Percentiles rank a stretch among this genome's conserved stretches.
Conservation (phyloP, 129 eudicot genomes). For the Dittrichia graveolens region DNA sequence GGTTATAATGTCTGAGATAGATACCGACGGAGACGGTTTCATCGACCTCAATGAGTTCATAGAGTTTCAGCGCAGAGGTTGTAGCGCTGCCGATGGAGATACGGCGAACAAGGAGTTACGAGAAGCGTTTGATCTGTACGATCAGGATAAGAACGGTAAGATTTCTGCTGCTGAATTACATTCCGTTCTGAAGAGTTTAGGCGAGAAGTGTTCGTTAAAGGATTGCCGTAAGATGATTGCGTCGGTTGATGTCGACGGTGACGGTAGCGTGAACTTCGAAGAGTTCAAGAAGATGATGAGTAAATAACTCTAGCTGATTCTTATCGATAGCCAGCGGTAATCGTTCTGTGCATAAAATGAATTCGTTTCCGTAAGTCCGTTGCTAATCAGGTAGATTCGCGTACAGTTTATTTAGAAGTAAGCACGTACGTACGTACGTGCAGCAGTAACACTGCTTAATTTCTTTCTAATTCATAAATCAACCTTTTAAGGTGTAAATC, state of each 20-base stretch:
- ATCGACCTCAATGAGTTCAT: conserved; percentile 58
- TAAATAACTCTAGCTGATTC: conserved; percentile 19
- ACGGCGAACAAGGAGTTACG: conserved; percentile 65
- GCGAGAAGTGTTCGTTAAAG: conserved; percentile 81
- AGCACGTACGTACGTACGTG: neutral
- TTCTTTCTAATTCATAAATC: conserved; percentile 12
- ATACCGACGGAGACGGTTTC: conserved; percentile 83
- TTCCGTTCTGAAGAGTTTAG: conserved; percentile 64
- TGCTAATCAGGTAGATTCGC: conserved; percentile 20
- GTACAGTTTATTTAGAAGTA: conserved; percentile 13
- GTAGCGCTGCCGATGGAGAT: conserved; percentile 27
- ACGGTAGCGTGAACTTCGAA: conserved; percentile 77
- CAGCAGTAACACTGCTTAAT: neutral
- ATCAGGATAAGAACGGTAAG: conserved; percentile 71
- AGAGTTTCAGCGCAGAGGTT: conserved; percentile 46
- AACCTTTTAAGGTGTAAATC: neutral
- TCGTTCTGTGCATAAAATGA: conserved; percentile 21
- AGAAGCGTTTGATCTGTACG: conserved; percentile 88
- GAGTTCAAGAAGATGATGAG: conserved; percentile 97
- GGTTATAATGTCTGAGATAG: conserved; percentile 69
- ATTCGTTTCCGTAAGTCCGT: neutral
- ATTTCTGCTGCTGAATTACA: conserved; percentile 78
- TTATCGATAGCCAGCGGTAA: neutral
- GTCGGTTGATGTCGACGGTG: conserved; percentile 84
- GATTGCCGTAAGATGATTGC: conserved; percentile 78